These are phyloP conservation scores for Pichia gijzeniarum DNA, from an alignment of 805 yeast genomes.

Conservation along the genomic window DNA sequence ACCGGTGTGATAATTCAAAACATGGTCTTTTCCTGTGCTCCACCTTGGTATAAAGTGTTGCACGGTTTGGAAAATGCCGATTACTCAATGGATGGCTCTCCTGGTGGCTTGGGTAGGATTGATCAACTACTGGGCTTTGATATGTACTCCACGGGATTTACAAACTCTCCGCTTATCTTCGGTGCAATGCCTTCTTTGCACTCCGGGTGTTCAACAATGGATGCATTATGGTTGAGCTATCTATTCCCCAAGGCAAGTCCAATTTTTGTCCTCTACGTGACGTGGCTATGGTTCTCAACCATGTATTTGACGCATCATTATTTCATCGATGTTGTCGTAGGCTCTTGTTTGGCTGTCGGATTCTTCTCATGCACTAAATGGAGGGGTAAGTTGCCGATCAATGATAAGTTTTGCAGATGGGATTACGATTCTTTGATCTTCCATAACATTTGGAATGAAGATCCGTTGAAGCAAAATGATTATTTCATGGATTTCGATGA, in stretches of 20 bases:
- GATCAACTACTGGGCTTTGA: slow-evolving; percentile 74
- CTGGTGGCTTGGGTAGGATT: slow-evolving; percentile 90
- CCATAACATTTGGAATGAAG: slow-evolving; percentile 16
- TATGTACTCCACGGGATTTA: slow-evolving; percentile 75
- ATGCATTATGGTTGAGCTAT: slow-evolving; percentile 78
- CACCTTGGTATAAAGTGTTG: slow-evolving; percentile 90
- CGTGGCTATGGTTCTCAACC: slow-evolving; percentile 97
- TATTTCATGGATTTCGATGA: slow-evolving; percentile 3
- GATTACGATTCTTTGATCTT: slow-evolving; percentile 13
- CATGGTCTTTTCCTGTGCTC: slow-evolving; percentile 78
- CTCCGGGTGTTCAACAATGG: slow-evolving; percentile 92
- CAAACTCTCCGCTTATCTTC: slow-evolving; percentile 84
- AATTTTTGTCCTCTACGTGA: slow-evolving; percentile 68
- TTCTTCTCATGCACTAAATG: slow-evolving; percentile 67
- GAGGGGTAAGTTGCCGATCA: slow-evolving; percentile 50
- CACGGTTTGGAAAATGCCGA: slow-evolving; percentile 88
- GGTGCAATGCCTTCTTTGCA: slow-evolving; percentile 78
- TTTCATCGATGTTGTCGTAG: slow-evolving; percentile 89
- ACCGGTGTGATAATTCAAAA: slow-evolving; percentile 80
- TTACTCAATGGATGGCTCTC: slow-evolving; percentile 86
- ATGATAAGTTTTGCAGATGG: slow-evolving; percentile 46
- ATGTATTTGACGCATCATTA: slow-evolving; percentile 98
- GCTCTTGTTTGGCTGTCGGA: slow-evolving; percentile 71
- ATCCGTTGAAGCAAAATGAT: slow-evolving; percentile 18
- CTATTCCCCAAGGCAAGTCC: slow-evolving; percentile 68